A percentile compares a stretch with the other conserved stretches of the same genome.
phyloP scores from a whole-genome alignment of 2,329 filamentous ascomycete species.

The Colletotrichum sp. region DNA sequence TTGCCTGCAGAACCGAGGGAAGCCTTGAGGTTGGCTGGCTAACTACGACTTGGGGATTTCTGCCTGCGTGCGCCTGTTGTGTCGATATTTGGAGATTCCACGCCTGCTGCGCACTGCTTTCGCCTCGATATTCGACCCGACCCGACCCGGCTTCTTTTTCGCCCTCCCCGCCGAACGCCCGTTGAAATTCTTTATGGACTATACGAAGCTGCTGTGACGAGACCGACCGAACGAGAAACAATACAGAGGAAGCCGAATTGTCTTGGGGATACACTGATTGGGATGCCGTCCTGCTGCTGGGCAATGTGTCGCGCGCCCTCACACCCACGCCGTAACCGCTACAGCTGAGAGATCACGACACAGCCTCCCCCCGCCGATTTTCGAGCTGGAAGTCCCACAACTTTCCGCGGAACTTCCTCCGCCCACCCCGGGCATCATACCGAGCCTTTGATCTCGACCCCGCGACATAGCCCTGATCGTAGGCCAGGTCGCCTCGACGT shows the following conservation, averaged over 20 bases:
- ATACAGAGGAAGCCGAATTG: neutral
- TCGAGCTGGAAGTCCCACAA: neutral
- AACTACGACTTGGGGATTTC: neutral
- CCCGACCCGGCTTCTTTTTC: neutral
- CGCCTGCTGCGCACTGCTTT: neutral
- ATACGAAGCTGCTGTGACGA: neutral
- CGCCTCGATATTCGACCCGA: neutral
- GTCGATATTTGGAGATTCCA: neutral
- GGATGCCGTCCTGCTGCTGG: conserved; percentile 18
- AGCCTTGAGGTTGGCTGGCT: neutral
- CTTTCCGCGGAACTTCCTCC: neutral
- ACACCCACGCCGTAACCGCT: neutral
- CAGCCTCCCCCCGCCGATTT: neutral
- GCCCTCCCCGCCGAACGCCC: neutral
- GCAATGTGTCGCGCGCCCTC: conserved; percentile 15
- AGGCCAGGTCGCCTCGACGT: neutral
- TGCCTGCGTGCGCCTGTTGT: neutral
- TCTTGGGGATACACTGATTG: neutral
- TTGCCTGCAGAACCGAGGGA: neutral
- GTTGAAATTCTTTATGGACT: neutral
- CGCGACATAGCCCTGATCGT: neutral
- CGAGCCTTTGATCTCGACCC: neutral
- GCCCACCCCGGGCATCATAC: neutral
- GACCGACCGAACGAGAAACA: neutral
- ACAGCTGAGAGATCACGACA: neutral